phyloP scores from a whole-genome alignment of 2,329 filamentous ascomycete genomes.

The Aspergillus ochraceus region DNA sequence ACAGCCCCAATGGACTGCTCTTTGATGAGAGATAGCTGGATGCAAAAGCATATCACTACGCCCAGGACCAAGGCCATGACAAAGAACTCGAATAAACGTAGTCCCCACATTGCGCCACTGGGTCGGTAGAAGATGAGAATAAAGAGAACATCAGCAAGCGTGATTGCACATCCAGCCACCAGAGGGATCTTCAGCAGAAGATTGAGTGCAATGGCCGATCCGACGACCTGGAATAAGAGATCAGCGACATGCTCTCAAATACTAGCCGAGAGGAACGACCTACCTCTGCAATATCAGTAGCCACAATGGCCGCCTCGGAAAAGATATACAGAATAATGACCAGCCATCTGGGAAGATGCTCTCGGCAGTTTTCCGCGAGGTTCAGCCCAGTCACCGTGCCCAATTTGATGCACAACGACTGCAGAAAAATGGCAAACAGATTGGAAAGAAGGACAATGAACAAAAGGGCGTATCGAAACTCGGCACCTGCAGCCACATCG shows the following conservation, averaged over 20 bases:
- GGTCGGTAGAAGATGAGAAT: slow-evolving; percentile 58
- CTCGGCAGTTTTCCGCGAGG: slow-evolving; percentile 65
- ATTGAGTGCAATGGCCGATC: slow-evolving; percentile 58
- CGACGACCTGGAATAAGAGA: slow-evolving; percentile 49
- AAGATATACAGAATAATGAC: slow-evolving; percentile 63
- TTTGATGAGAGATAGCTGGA: slow-evolving; percentile 56
- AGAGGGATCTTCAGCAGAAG: slow-evolving; percentile 55
- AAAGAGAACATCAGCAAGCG: slow-evolving; percentile 56
- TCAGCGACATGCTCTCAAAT: not conserved
- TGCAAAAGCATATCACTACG: slow-evolving; percentile 58
- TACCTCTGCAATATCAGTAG: slow-evolving; percentile 69
- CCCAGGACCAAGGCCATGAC: slow-evolving; percentile 56
- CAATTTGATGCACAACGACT: slow-evolving; percentile 58
- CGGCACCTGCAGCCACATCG: slow-evolving; percentile 49
- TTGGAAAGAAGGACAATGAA: slow-evolving; percentile 52
- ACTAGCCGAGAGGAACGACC: slow-evolving; percentile 8
- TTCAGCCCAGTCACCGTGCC: slow-evolving; percentile 69
- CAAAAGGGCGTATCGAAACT: slow-evolving; percentile 45
- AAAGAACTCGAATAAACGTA: slow-evolving; percentile 56
- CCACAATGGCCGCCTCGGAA: slow-evolving; percentile 68
- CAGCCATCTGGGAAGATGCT: slow-evolving; percentile 65
- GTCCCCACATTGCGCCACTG: slow-evolving; percentile 51
- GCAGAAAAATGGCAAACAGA: slow-evolving; percentile 49
- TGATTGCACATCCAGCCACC: slow-evolving; percentile 58
- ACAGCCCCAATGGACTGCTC: slow-evolving; percentile 52